A percentile compares a stretch with the other conserved stretches of the same genome.
Conservation (phyloP, 257 asterid species). For the Rubia yunnanensis region DNA sequence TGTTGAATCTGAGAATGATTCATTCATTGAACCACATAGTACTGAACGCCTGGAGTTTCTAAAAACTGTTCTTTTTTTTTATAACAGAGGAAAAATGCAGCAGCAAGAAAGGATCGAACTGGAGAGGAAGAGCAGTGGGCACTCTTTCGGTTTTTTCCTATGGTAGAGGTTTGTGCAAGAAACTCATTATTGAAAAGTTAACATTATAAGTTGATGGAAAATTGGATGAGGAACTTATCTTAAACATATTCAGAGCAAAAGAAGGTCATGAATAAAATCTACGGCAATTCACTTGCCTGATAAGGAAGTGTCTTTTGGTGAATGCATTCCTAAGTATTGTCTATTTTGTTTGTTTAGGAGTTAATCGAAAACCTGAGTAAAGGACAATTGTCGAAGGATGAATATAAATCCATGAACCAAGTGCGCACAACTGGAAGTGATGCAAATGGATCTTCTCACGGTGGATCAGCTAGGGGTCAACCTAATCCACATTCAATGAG, state of each 20-base stretch:
- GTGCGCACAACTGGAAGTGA: slow-evolving; percentile 26
- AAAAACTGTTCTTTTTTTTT: slow-evolving; percentile 26
- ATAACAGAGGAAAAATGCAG: slow-evolving; percentile 62
- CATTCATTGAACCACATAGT: not conserved
- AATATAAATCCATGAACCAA: slow-evolving; percentile 62
- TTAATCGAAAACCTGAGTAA: slow-evolving; percentile 68
- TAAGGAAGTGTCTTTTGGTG: not conserved
- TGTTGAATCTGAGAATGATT: not conserved
- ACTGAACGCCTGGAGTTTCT: slow-evolving; percentile 28
- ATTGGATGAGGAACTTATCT: no score
- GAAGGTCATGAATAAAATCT: no score
- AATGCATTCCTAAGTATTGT: not conserved
- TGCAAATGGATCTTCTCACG: slow-evolving; percentile 28
- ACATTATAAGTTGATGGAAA: no score
- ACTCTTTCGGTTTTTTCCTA: slow-evolving; percentile 78
- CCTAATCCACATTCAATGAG: slow-evolving; percentile 67
- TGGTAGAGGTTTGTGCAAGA: slow-evolving; percentile 55
- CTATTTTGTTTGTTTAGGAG: slow-evolving; percentile 39
- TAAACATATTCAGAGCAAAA: no score
- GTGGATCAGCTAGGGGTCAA: slow-evolving; percentile 36
- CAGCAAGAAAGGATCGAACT: slow-evolving; percentile 78
- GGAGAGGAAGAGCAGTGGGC: slow-evolving; percentile 94
- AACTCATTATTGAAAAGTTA: not conserved
- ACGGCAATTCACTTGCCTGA: no score
- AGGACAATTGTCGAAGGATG: slow-evolving; percentile 73